phyloP scores from a whole-genome alignment of 176 grass and related monocot species.

The Zizania latifolia region DNA sequence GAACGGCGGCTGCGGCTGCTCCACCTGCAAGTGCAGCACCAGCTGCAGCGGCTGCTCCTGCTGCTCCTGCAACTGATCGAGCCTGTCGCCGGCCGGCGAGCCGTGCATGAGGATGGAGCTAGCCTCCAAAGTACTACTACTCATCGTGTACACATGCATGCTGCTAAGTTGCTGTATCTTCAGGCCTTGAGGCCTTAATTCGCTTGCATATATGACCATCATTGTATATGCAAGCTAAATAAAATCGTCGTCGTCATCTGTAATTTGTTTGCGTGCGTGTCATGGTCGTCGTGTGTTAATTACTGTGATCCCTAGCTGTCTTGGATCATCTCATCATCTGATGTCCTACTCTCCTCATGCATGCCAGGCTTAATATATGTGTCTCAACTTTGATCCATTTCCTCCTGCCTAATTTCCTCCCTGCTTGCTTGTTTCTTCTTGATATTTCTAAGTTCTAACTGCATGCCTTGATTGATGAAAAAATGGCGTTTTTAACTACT shows the following conservation, averaged over 20 bases:
- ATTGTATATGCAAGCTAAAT: too few species aligned
- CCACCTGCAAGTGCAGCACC: slow-evolving; percentile 68
- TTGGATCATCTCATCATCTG: not conserved
- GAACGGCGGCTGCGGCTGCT: slow-evolving; percentile 56
- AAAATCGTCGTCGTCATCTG: not conserved
- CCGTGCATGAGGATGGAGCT: slow-evolving; percentile 8
- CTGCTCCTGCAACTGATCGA: slow-evolving; percentile 74
- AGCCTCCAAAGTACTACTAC: too few species aligned
- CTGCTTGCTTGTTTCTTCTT: too few species aligned
- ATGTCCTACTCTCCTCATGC: slow-evolving; percentile 4
- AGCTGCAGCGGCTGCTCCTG: slow-evolving; percentile 63
- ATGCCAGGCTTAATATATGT: slow-evolving; percentile 30
- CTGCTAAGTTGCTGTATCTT: too few species aligned
- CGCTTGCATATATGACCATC: too few species aligned
- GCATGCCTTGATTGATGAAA: too few species aligned
- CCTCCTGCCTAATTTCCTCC: not conserved
- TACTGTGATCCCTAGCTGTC: too few species aligned
- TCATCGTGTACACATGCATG: too few species aligned
- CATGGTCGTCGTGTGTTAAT: not conserved
- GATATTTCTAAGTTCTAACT: too few species aligned
- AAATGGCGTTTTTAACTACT: too few species aligned
- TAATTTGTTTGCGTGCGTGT: not conserved
- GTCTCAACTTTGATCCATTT: too few species aligned
- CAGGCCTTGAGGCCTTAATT: too few species aligned
- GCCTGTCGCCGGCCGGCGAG: not conserved